Base-by-base conservation (phyloP, 768 basidiomycete genomes). In the Scleroderma bovista region DNA sequence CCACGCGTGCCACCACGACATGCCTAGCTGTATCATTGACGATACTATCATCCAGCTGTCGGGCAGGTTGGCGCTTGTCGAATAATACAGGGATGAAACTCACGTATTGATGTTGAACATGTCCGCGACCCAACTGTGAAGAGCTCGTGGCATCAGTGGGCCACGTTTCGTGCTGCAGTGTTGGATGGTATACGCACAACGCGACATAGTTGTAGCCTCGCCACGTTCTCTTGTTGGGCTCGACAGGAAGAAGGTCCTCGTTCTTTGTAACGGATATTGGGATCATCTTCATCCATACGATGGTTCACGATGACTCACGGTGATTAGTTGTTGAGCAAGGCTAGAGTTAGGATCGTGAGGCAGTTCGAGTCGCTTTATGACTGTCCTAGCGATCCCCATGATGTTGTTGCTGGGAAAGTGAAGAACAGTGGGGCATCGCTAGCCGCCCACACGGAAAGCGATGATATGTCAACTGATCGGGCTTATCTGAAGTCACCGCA, bases 1-100 rank as follows among this genome's bases (percentile, higher is more conserved):
- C 85, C 88, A 87, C 15, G 88, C 83, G 63, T 89, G 84, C 86
- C 86, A 90, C 86, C 86, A 89, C 0, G 83, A 83, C 26, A 89
- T 74, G 3, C 84, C 83, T 24, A 81, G 66, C 53, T 84, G 78
- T 29, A 83, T 75, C 85, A 88, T 86, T 12, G 83, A 82, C 24
- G 83, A 85, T 0, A 76, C 83, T 51, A 87, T 86, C 83, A 83
- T 83, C 84, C 82, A 86, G 51, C 82, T 85, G 48, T 9, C 38
- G 44, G 12, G 52, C 49, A n/a, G 49, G 33, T 43, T 47, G 51
- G 38, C 20, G 15, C 23, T 52, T 33, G 31, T 46, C 43, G 41
- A 42, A 39, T 36, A 36, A 46, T 51, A 51, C 44, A 38, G 37
- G 48, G 4, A 19, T 29, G 13, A 24, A 38, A 70, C 80, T 60